Base-by-base conservation (phyloP, 139 green algal species). In the Chlamydomonas schloesseri region DNA sequence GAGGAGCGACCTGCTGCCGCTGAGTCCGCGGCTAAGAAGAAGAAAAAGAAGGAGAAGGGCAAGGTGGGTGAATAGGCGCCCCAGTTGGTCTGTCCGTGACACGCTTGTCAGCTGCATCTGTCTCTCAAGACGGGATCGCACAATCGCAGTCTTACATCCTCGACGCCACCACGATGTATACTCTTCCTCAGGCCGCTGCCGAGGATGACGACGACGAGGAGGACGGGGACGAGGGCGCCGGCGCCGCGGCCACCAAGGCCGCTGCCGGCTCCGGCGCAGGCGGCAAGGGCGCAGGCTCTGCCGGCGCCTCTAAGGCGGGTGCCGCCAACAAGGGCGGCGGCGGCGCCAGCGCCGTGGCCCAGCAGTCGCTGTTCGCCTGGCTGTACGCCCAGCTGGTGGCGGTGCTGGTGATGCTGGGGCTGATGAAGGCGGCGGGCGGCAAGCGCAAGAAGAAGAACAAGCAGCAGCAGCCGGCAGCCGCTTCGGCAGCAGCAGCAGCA, bases 291-390 rank as follows among this genome's bases (percentile, higher is more conserved):
- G 29, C 46, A 15, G 50, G 26, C n/a, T 29, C n/a, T 2, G 13
- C 64, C 29, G 10, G 20, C 10, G 64, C 64, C 64, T 10, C 1
- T 10, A 71, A 71, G 64, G 18, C 3, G 1, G 64, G 29, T 4
- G n/a, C 64, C 5, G 23, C 33, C 15, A 8, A 5, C 42, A 50
- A 50, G 42, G 42, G 42, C 42, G 57, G 28, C 4, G 57, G 23
- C 33, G 57, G 0, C 55, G 29, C 23, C 10, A 42, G 42, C 14
- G 37, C 60, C 8, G 14, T 26, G 14, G 64, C 37, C 2, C 64
- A 75, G 42, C 64, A 53, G n/a, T 84, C 78, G n/a, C 8, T 84
- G 15, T 84, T 84, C 46, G 64, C 64, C 15, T 84, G 78, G 78
- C 64, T 84, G 29, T 26, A 33, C 2, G 72, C 62, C n/a, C 37